Percentiles rank a stretch among this genome's conserved stretches.
Evolutionary conservation across 2,329 filamentous ascomycete species (phyloP).

Genomic region (Macrophomina tecta): DNA sequence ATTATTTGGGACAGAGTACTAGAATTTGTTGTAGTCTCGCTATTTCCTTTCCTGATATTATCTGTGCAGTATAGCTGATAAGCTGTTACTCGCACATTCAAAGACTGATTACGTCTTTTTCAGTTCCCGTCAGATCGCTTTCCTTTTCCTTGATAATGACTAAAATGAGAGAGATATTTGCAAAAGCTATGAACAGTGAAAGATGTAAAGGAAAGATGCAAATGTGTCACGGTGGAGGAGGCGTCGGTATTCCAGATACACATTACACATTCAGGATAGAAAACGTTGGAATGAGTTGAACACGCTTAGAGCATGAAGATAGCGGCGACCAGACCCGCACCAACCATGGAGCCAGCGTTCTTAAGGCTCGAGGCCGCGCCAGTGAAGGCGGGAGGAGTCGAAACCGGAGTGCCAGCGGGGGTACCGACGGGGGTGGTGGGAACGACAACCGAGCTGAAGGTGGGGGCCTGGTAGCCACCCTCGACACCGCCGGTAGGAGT

Average conservation of each 20-base stretch:
- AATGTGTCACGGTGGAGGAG: background rate
- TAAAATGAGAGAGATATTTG: slow-evolving; percentile 1
- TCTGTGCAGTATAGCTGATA: background rate
- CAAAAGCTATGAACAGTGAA: slow-evolving; percentile 7
- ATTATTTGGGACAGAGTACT: background rate
- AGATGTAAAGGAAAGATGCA: slow-evolving; percentile 7
- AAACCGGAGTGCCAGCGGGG: slow-evolving; percentile 33
- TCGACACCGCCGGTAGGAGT: background rate
- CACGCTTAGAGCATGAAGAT: slow-evolving; percentile 24
- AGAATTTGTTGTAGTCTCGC: background rate
- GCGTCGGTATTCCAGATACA: slow-evolving; percentile 25
- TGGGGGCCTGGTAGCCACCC: slow-evolving; percentile 33
- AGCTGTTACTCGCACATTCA: background rate
- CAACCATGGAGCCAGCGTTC: slow-evolving; percentile 26
- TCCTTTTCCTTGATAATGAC: slow-evolving; percentile 18
- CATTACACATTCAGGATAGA: slow-evolving; percentile 24
- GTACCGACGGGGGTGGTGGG: slow-evolving; percentile 36
- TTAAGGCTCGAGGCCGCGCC: slow-evolving; percentile 38
- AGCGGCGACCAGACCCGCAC: slow-evolving; percentile 24
- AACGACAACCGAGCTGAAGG: slow-evolving; percentile 36
- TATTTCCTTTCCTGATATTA: slow-evolving; percentile 1
- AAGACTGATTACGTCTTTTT: background rate
- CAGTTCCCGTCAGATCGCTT: slow-evolving; percentile 2
- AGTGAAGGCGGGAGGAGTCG: slow-evolving; percentile 39
- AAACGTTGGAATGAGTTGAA: background rate